Evolutionary conservation across 2,329 filamentous ascomycete genomes (phyloP), one percentile per base, ranked within the genome.

Genomic region (Nothophoma quercina): DNA sequence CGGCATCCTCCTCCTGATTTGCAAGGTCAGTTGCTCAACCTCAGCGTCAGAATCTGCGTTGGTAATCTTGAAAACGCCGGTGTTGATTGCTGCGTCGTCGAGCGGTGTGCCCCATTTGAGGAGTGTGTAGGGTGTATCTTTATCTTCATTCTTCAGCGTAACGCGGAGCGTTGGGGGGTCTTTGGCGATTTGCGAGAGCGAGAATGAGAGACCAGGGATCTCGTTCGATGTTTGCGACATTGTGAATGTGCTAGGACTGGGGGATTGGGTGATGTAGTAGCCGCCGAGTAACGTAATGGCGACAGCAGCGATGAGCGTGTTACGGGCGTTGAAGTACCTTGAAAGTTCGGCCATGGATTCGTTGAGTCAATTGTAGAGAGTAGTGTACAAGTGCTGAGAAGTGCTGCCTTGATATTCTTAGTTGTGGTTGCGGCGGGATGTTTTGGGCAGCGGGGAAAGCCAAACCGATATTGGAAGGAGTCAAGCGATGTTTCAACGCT

Each of bases 91-190:
- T 28, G 69, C 60, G 2, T 65, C 53, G 49, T 78, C 76, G 33
- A 78, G 60, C 5, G 76, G 76, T 1, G 75, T 75, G 38, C 71
- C 67, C 76, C 76, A 78, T 56, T 66, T 72, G 19, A 75, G 60
- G 7, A 78, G 42, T 0, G 75, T 75, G 49, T 73, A 70, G 1
- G 72, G 59, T 2, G 66, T 66, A 7, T 63, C 56, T 1, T 69
- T 65, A 34, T 66, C 65, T 30, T 61, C 65, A 48, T 78, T 78
- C 8, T 69, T 68, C 39, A 77, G 58, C 1, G 69, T 74, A 18
- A 77, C 65, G 12, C 69, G 63, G 10, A 77, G 40, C 0, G 68
- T 67, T 7, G 70, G 68, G 1, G 72, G 72, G 13, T 56, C 59
- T 7, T 56, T 61, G 7, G 66, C 68, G 7, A 60, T 63, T 43